Base-by-base conservation (phyloP, 805 yeast species). In the Dipodascopsis tothii region DNA sequence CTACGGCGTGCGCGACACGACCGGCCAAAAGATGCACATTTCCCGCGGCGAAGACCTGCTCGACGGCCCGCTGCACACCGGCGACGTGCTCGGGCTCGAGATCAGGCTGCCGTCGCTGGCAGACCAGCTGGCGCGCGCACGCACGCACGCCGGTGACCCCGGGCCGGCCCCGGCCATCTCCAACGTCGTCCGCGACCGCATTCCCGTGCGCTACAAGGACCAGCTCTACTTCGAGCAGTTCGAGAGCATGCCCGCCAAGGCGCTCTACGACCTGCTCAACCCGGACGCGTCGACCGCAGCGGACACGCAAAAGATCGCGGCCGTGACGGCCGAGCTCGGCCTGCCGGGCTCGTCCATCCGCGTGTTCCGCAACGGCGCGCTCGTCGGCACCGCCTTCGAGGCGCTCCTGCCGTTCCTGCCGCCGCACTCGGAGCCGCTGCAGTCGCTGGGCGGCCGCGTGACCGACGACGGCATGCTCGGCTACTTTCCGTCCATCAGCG, bases 401-500 rank as follows among this genome's bases (percentile, higher is more conserved):
- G 74, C 78, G 25, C 60, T 90, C 33, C 78, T 76, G 50, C 81
- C 86, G 21, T 88, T 85, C 57, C 62, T 83, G 39, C 95, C 96
- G 0, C 88, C 94, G 2, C 71, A 80, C 44, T 75, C 88, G 33
- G 79, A 57, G 37, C 66, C 48, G 45, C 59, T 57, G 32, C 39
- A 55, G 2, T 44, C 56, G 7, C 42, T 54, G 16, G 54, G 51
- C 14, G 53, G 56, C 3, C 52, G 54, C 3, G 52, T 58, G 6
- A 55, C 54, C 5, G 94, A 92, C 60, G 96, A 92, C 59, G 95
- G 95, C 0, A 67, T 77, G 35, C 64, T 86, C 43, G 98, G 97
- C 0, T 92, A 92, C 60, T 92, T 80, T 63, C 97, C 98, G 1
- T 84, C 87, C 67, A 71, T 85, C 27, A 83, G 95, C 43, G 83